phyloP scores from a whole-genome alignment of 2,329 filamentous ascomycete species.

The Cladosporium sp. region DNA sequence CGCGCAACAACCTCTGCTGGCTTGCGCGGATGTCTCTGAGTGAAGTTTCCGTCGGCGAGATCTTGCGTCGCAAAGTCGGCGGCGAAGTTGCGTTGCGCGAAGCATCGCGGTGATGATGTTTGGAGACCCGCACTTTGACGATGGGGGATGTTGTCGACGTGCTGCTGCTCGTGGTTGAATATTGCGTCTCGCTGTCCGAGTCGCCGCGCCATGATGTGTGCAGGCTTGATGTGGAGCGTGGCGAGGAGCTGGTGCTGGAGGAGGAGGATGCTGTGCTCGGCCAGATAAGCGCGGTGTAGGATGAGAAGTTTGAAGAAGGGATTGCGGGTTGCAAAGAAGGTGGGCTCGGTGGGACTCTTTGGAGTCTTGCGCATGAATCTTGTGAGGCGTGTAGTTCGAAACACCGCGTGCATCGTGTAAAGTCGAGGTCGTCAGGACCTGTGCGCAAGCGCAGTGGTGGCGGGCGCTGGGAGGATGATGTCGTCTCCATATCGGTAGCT shows the following conservation, averaged over 20 bases:
- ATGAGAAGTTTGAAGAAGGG: not conserved
- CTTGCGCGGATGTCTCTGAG: slow-evolving; percentile 10
- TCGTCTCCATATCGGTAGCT: not conserved
- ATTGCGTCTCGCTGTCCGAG: not conserved
- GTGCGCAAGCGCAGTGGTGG: slow-evolving; percentile 1
- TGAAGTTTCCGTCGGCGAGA: slow-evolving; percentile 8
- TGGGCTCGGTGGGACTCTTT: not conserved
- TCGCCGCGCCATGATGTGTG: not conserved
- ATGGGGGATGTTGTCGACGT: not conserved
- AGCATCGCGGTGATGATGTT: too few species aligned
- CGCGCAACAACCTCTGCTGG: slow-evolving; percentile 9
- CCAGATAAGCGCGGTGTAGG: not conserved
- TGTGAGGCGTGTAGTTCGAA: not conserved
- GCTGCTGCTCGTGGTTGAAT: too few species aligned
- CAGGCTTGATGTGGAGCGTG: too few species aligned
- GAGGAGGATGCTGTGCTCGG: not conserved
- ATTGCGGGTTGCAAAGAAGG: not conserved
- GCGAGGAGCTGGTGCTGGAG: not conserved
- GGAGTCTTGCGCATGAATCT: not conserved
- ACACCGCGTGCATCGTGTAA: not conserved
- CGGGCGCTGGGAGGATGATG: not conserved
- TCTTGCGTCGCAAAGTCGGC: slow-evolving; percentile 11
- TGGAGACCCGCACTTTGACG: not conserved
- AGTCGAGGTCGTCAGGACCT: not conserved
- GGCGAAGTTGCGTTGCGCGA: not conserved